Percentiles rank a stretch among this genome's conserved stretches.
Conservation (phyloP, 2,329 filamentous ascomycete species). For the Xenoacremonium recifei region DNA sequence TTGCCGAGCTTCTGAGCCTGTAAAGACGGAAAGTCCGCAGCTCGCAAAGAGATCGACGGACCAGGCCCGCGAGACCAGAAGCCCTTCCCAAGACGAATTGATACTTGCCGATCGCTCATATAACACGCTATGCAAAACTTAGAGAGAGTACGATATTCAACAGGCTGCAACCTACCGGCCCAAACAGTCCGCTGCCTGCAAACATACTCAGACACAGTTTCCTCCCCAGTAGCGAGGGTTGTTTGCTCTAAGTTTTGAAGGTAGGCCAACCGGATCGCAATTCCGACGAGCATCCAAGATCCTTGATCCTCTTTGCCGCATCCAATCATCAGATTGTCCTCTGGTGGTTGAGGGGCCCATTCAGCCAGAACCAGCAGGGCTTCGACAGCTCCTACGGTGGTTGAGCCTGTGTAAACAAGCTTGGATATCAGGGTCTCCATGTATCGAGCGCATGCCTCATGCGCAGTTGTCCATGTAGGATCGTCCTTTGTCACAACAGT, state of each 20-base stretch:
- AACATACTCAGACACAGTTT: constrained; percentile 57
- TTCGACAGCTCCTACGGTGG: constrained; percentile 69
- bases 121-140: constrained; percentile 50
- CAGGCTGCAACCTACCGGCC: constrained; percentile 44
- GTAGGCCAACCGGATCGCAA: constrained; percentile 67
- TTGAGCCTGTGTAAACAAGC: constrained; percentile 64
- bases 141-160: too few relatives aligned
- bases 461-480: constrained; percentile 60
- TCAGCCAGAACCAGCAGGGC: constrained; percentile 68
- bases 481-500: constrained; percentile 71
- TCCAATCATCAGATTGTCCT: constrained; percentile 62
- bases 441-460: constrained; percentile 64
- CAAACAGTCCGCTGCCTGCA: constrained; percentile 66
- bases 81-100: constrained; percentile 67
- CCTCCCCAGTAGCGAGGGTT: constrained; percentile 60
- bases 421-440: constrained; percentile 69
- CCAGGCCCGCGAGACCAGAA: constrained; percentile 74
- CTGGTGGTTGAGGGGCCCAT: constrained; percentile 67
- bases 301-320: constrained; percentile 72
- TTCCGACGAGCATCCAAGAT: constrained; percentile 75
- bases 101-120: constrained; percentile 66
- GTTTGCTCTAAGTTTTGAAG: constrained; percentile 69
- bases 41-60: constrained; percentile 61
- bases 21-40: constrained; percentile 67
- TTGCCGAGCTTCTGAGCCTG: constrained; percentile 56